Conservation (phyloP, 352 stramenopile genomes). For the Globisporangium megalacanthum region DNA sequence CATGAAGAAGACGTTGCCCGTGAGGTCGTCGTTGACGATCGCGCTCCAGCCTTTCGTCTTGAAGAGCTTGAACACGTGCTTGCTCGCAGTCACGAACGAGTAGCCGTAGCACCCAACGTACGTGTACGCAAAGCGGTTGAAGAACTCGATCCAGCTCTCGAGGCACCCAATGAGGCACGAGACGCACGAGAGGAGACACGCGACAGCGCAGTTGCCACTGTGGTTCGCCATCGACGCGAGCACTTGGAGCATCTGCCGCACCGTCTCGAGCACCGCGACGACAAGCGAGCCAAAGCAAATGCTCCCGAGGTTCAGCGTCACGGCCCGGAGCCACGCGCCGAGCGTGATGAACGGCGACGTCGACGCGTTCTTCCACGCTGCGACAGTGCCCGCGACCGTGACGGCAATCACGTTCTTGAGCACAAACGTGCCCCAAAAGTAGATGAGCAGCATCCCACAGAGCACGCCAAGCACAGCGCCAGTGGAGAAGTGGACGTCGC, state of each 20-base stretch:
- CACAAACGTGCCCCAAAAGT: conserved; percentile 89
- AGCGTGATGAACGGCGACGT: conserved; percentile 70
- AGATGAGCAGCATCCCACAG: conserved; percentile 89
- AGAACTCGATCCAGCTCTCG: conserved; percentile 83
- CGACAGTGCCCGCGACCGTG: conserved; percentile 86
- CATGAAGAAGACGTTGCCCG: conserved; percentile 80
- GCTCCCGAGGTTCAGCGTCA: conserved; percentile 88
- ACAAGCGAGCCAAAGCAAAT: conserved; percentile 92
- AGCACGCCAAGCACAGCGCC: conserved; percentile 60
- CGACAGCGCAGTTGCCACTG: conserved; percentile 71
- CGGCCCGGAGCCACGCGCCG: conserved; percentile 67
- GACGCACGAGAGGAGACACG: conserved; percentile 59
- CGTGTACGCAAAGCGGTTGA: conserved; percentile 87
- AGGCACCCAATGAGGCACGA: conserved; percentile 79
- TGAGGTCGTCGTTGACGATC: conserved; percentile 88
- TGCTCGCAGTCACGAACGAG: conserved; percentile 73
- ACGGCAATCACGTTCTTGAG: conserved; percentile 88
- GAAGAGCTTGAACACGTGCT: conserved; percentile 79
- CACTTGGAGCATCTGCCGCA: conserved; percentile 59
- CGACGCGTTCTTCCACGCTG: conserved; percentile 84
- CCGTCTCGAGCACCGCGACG: conserved; percentile 87
- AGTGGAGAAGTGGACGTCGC: conserved; percentile 37
- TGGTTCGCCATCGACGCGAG: conserved; percentile 51
- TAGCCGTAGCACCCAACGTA: conserved; percentile 88
- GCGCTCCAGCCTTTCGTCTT: conserved; percentile 75